These are phyloP conservation scores for Penicillium griseofulvum DNA, from an alignment of 2,329 filamentous ascomycete genomes.

Conservation along the genomic window DNA sequence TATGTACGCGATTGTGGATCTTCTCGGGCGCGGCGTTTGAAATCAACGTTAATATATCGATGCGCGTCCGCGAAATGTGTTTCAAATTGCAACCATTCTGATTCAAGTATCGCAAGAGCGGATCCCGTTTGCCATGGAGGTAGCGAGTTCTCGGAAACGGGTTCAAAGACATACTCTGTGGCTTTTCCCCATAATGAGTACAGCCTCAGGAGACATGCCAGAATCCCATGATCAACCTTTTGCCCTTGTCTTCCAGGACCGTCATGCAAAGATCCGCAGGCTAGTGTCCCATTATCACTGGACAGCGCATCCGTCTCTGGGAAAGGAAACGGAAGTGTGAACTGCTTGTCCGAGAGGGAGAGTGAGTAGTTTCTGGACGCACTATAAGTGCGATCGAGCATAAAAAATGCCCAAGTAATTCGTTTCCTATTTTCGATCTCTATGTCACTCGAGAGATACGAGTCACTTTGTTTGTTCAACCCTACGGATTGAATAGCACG, in stretches of 20 bases:
- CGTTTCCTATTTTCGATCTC: slow-evolving; percentile 18
- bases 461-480: slow-evolving; percentile 17
- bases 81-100: slow-evolving; percentile 29
- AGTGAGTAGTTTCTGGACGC: slow-evolving; percentile 26
- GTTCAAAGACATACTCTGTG: slow-evolving; percentile 27
- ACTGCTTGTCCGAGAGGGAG: slow-evolving; percentile 25
- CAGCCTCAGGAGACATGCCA: slow-evolving; percentile 22
- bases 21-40: slow-evolving; percentile 23
- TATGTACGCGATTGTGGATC: slow-evolving; percentile 23
- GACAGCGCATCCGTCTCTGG: neutral
- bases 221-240: slow-evolving; percentile 22
- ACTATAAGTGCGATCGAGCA: slow-evolving; percentile 27
- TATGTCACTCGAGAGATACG: neutral
- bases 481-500: slow-evolving; percentile 23
- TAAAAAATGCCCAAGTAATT: slow-evolving; percentile 28
- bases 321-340: slow-evolving; percentile 21
- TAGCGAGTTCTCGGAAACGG: slow-evolving; percentile 10
- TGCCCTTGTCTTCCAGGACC: slow-evolving; percentile 16
- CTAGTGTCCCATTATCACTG: neutral
- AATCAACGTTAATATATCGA: slow-evolving; percentile 29
- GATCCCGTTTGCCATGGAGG: slow-evolving; percentile 28
- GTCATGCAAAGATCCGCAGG: slow-evolving; percentile 16
- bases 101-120: slow-evolving; percentile 22
- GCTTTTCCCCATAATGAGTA: slow-evolving; percentile 27
- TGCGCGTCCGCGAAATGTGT: slow-evolving; percentile 28